phyloP scores from a whole-genome alignment of 805 yeast genomes.

The Starmera pachycereana region DNA sequence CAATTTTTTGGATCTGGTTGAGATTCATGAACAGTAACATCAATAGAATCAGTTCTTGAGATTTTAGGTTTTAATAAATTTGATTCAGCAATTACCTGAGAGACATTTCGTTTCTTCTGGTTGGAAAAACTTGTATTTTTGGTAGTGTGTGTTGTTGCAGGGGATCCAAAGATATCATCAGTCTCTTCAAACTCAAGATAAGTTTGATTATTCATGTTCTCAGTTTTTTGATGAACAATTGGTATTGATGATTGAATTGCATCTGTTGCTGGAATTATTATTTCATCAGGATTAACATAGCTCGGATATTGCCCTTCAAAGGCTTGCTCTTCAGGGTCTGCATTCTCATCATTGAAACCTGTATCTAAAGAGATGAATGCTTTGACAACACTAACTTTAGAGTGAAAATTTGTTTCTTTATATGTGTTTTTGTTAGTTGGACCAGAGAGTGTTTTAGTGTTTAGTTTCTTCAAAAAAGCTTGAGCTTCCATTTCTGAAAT shows the following conservation, averaged over 20 bases:
- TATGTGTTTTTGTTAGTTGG: too few species aligned
- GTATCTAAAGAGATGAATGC: conserved; percentile 16
- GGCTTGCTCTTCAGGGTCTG: conserved; percentile 1
- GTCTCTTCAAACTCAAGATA: conserved; percentile 6
- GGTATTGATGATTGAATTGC: neutral
- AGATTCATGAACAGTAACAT: neutral
- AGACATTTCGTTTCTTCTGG: conserved; percentile 8
- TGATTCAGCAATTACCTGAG: conserved; percentile 12
- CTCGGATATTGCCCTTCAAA: conserved; percentile 1
- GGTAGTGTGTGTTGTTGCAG: conserved; percentile 5
- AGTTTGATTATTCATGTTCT: conserved; percentile 5
- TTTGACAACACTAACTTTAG: conserved; percentile 23
- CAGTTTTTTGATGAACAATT: neutral
- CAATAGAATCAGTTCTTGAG: neutral
- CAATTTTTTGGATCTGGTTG: too few species aligned
- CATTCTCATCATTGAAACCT: conserved; percentile 3
- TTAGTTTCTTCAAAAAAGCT: neutral
- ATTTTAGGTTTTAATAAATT: conserved; percentile 4
- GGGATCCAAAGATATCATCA: conserved; percentile 8
- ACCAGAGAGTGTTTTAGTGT: conserved; percentile 3
- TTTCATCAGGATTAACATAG: neutral
- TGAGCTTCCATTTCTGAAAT: neutral
- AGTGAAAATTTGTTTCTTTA: too few species aligned
- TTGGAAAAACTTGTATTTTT: conserved; percentile 12
- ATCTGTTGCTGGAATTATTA: conserved; percentile 1